phyloP scores from a whole-genome alignment of 495 filamentous ascomycete genomes.

The Trichoderma erinaceum region DNA sequence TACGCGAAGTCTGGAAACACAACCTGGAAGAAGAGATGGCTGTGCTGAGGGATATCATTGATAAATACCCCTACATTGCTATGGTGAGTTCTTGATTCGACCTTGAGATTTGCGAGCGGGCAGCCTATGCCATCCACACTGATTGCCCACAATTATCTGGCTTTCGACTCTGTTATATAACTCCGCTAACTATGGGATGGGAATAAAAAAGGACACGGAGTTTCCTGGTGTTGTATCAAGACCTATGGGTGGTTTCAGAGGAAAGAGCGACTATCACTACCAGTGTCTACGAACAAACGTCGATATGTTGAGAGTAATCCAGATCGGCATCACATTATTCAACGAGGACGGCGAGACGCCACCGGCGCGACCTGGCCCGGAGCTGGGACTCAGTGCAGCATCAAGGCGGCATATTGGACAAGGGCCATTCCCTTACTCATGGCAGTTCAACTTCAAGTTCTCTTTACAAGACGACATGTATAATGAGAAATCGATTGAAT shows the following conservation, averaged over 20 bases:
- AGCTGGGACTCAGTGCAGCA: slow-evolving; percentile 39
- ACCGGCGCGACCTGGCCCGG: slow-evolving; percentile 58
- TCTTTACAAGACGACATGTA: slow-evolving; percentile 94
- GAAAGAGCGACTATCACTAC: slow-evolving; percentile 96
- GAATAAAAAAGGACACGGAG: slow-evolving; percentile 72
- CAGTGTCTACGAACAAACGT: slow-evolving; percentile 96
- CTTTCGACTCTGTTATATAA: neutral
- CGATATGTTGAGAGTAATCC: slow-evolving; percentile 93
- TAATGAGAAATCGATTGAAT: slow-evolving; percentile 83
- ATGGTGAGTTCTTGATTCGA: slow-evolving; percentile 59
- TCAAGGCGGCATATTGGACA: slow-evolving; percentile 44
- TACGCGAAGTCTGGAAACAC: slow-evolving; percentile 90
- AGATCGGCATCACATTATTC: slow-evolving; percentile 90
- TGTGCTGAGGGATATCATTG: slow-evolving; percentile 67
- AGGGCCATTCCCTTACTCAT: slow-evolving; percentile 73
- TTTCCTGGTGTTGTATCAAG: slow-evolving; percentile 94
- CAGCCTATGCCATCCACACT: neutral
- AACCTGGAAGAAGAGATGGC: slow-evolving; percentile 90
- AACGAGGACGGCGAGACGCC: slow-evolving; percentile 79
- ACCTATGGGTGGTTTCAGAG: slow-evolving; percentile 87
- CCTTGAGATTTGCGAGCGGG: neutral
- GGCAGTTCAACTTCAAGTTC: slow-evolving; percentile 99
- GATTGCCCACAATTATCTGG: neutral
- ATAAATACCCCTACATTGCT: slow-evolving; percentile 88
- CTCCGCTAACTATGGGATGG: neutral